Conservation (phyloP, 2,329 filamentous ascomycete genomes). For the Diplodia mutila region DNA sequence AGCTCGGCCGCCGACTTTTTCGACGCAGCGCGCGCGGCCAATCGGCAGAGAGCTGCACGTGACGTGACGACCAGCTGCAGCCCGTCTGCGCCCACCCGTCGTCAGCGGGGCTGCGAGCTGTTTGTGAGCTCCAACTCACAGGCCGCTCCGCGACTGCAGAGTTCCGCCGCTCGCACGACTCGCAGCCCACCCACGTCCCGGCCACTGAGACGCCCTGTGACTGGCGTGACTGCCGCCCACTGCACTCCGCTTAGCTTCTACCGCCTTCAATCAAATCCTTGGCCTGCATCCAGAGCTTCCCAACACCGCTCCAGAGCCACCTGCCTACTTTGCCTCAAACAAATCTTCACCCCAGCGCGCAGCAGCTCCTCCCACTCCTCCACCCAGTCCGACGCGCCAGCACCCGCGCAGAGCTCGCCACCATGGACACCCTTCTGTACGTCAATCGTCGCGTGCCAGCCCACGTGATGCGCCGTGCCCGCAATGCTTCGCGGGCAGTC, state of each 20-base stretch:
- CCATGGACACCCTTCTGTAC: conserved; percentile 67
- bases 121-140: conserved; percentile 12
- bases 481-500: background rate
- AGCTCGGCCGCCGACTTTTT: conserved; percentile 25
- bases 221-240: conserved; percentile 22
- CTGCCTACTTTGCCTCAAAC: conserved; percentile 3
- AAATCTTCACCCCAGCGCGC: background rate
- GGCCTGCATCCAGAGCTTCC: conserved; percentile 3
- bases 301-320: conserved; percentile 8
- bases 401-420: conserved; percentile 11
- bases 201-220: conserved; percentile 4
- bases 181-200: conserved; percentile 12
- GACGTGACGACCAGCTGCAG: background rate
- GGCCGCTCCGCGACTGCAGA: conserved; percentile 17
- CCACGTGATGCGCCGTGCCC: conserved; percentile 18
- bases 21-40: conserved; percentile 12
- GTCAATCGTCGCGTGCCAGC: conserved; percentile 36
- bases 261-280: conserved; percentile 12
- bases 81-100: background rate
- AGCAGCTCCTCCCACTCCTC: background rate
- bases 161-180: conserved; percentile 16
- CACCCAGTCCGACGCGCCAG: background rate
- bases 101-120: conserved; percentile 8
- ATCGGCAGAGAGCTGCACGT: conserved; percentile 5
- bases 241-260: conserved; percentile 14